Base-by-base conservation (phyloP, 768 basidiomycete genomes). In the Tephrocybe sp. region DNA sequence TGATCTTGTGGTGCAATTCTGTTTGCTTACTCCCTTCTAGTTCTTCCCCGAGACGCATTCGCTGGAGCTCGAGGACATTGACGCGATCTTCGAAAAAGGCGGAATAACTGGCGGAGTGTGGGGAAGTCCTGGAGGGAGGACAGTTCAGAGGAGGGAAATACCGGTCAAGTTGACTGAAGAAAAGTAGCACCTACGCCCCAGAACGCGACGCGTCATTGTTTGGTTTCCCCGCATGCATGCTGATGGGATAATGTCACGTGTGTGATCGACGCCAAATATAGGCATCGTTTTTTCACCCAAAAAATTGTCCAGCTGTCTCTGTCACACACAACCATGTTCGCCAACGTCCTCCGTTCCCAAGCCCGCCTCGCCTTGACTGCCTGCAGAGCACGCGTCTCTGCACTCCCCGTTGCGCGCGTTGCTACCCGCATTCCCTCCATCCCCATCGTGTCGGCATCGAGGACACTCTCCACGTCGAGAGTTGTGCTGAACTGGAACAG, bases 51-150 rank as follows among this genome's bases (percentile, higher is more conserved):
- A 70, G 53, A 74, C 72, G 21, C 61, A 68, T 41, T 71, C 70
- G 4, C 62, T 72, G 14, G 69, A 74, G 51, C 61, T 73, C 24
- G 73, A 74, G 48, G 70, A 70, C 47, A 64, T 72, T 20, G 69
- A 75, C 36, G 63, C 68, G 21, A 70, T 73, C 38, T 70, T 73
- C 51, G 68, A 75, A 50, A 72, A 72, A 51, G 70, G 72, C 7
- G 71, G 71, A 5, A 61, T 75, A 30, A 75, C 73, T 18, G 73
- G 72, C 8, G 73, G 73, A 1, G 73, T 73, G 3, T 71, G 67
- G 68, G 57, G 59, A 17, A 70, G 69, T 40, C 63, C 62, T 3
- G 71, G 68, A 4, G 68, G 70, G 9, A 57, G 61, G 11, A 73
- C 70, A 4, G 65, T 72, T 14, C 50, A 58, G 53, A 52, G 54